phyloP scores from a whole-genome alignment of 2,329 filamentous ascomycete genomes.

The Geosmithia putterillii region DNA sequence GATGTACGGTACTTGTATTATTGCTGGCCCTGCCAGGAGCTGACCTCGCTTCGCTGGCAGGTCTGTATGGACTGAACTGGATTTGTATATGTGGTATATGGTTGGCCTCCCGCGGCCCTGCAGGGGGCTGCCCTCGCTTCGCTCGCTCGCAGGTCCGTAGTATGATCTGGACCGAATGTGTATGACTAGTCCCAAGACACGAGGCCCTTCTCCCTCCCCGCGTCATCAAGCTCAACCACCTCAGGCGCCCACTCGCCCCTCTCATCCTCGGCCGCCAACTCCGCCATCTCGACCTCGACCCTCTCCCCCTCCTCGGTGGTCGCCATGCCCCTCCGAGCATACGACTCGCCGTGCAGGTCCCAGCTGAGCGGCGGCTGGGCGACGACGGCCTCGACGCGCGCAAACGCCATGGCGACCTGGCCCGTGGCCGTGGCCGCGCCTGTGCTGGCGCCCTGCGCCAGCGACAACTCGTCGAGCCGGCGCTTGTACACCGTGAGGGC shows the following conservation, averaged over 20 bases:
- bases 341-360: conserved; percentile 37
- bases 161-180: background rate
- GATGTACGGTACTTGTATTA: too few relatives aligned
- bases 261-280: conserved; percentile 42
- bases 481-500: conserved; percentile 42
- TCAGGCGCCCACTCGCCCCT: conserved; percentile 40
- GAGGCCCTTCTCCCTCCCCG: conserved; percentile 37
- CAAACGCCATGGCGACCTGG: conserved; percentile 32
- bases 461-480: conserved; percentile 31
- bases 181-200: conserved; percentile 32
- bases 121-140: too few relatives aligned
- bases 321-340: conserved; percentile 31
- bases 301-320: conserved; percentile 41
- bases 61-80: too few relatives aligned
- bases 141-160: too few relatives aligned
- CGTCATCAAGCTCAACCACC: conserved; percentile 38
- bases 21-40: too few relatives aligned
- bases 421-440: conserved; percentile 8
- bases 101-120: too few relatives aligned
- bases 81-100: too few relatives aligned
- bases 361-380: conserved; percentile 34
- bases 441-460: conserved; percentile 5
- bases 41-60: too few relatives aligned
- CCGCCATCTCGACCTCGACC: conserved; percentile 31
- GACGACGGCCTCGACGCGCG: conserved; percentile 16